Conservation (phyloP, 176 grass and related monocot species). For the Oryza brachyantha region DNA sequence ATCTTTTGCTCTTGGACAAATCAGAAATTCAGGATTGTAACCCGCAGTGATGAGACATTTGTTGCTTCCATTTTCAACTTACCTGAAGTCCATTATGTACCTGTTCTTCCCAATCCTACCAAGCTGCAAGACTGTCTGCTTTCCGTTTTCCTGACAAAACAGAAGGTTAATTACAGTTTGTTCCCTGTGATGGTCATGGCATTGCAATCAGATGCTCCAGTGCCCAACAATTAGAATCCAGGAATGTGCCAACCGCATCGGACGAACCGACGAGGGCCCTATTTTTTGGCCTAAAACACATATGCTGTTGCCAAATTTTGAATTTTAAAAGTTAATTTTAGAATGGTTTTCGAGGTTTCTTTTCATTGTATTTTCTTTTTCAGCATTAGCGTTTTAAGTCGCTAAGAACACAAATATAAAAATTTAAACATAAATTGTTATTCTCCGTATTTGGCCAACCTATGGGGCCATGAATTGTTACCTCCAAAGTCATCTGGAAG, state of each 20-base stretch:
- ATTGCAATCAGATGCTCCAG: not conserved
- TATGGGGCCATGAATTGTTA: too few relatives aligned
- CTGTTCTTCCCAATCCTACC: slow-evolving; percentile 75
- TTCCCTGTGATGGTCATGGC: not conserved
- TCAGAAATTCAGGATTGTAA: not conserved
- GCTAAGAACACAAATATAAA: too few relatives aligned
- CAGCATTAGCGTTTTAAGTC: too few relatives aligned
- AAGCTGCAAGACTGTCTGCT: slow-evolving; percentile 79
- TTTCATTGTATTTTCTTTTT: too few relatives aligned
- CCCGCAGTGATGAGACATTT: not conserved
- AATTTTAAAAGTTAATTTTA: too few relatives aligned
- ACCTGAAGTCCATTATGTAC: slow-evolving; percentile 95
- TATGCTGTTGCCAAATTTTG: too few relatives aligned
- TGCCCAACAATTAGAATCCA: not conserved
- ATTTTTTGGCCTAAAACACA: too few relatives aligned
- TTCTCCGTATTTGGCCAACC: too few relatives aligned
- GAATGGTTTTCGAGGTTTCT: too few relatives aligned
- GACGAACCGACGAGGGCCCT: too few relatives aligned
- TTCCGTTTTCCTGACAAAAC: slow-evolving; percentile 58
- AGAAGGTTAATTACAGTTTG: not conserved
- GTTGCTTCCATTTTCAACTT: not conserved
- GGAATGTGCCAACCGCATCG: not conserved
- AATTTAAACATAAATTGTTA: too few relatives aligned
- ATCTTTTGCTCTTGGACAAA: not conserved
- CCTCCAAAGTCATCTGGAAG: slow-evolving; percentile 83